Percentiles rank a stretch among this genome's conserved stretches.
Evolutionary conservation across 2,329 filamentous ascomycete species (phyloP).

Genomic region (Cercospora sp.): DNA sequence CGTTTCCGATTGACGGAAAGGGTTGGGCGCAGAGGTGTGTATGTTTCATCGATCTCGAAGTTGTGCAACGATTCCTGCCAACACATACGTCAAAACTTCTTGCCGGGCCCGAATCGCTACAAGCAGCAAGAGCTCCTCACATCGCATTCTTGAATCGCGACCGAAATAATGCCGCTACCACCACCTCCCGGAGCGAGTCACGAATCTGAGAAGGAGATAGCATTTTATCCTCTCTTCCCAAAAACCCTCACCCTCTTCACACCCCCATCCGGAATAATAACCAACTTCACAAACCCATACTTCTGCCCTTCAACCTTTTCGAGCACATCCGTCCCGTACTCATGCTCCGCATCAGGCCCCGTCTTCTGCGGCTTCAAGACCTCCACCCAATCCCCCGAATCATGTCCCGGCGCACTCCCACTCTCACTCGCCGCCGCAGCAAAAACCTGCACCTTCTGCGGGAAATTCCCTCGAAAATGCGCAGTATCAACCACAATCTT

Average conservation of each 20-base stretch:
- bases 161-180: no score
- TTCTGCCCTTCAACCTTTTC: conserved; percentile 56
- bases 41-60: no score
- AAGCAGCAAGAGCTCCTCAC: not conserved
- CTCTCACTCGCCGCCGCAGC: conserved; percentile 60
- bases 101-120: not conserved
- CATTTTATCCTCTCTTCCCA: conserved; percentile 51
- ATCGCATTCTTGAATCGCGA: no score
- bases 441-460: conserved; percentile 69
- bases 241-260: conserved; percentile 83
- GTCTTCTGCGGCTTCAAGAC: conserved; percentile 67
- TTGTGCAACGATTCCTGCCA: not conserved
- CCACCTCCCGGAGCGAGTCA: no score
- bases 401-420: conserved; percentile 52
- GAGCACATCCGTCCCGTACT: conserved; percentile 52
- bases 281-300: conserved; percentile 84
- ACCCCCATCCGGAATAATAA: conserved; percentile 90
- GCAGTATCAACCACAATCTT: conserved; percentile 76
- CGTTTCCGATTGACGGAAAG: no score
- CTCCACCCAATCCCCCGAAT: conserved; percentile 64
- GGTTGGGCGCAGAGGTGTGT: no score
- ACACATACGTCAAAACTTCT: not conserved
- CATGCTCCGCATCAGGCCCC: conserved; percentile 71
- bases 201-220: no score
- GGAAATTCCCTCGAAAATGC: conserved; percentile 82